These are phyloP conservation scores for Dicorynia guianensis DNA, from an alignment of 306 rosid species.

Conservation along the genomic window DNA sequence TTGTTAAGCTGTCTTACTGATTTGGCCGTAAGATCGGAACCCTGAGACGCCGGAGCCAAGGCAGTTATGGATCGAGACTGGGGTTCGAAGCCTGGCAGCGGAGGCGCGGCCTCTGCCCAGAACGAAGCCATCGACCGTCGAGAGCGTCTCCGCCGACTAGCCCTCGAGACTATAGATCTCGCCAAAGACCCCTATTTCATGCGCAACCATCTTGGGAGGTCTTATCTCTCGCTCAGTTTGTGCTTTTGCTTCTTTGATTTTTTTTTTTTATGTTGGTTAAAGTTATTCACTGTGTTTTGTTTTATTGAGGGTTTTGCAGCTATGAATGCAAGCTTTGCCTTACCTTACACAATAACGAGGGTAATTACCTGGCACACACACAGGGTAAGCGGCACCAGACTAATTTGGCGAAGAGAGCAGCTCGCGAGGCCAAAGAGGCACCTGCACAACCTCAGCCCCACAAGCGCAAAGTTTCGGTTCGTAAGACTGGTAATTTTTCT, in stretches of 20 bases:
- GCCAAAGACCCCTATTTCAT: slow-evolving; percentile 96
- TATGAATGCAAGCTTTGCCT: slow-evolving; percentile 94
- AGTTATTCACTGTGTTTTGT: slow-evolving; percentile 3
- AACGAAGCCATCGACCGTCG: slow-evolving; percentile 97
- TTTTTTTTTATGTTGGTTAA: too few relatives aligned
- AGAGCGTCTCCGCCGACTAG: slow-evolving; percentile 92
- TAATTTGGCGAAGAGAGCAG: slow-evolving; percentile 90
- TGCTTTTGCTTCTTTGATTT: too few relatives aligned
- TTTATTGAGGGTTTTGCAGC: slow-evolving; percentile 46
- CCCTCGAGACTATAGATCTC: slow-evolving; percentile 93
- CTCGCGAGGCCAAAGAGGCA: slow-evolving; percentile 96
- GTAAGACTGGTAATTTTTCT: slow-evolving; percentile 65
- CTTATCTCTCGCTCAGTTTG: background rate
- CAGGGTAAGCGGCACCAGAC: slow-evolving; percentile 98
- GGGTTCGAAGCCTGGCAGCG: slow-evolving; percentile 99
- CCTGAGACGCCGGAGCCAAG: background rate
- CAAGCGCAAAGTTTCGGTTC: slow-evolving; percentile 81
- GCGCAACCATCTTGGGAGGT: slow-evolving; percentile 97
- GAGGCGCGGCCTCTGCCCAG: slow-evolving; percentile 97
- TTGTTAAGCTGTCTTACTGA: background rate
- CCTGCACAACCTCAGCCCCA: slow-evolving; percentile 98
- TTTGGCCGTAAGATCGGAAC: too few relatives aligned
- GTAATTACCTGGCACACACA: slow-evolving; percentile 95
- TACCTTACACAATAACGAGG: slow-evolving; percentile 95
- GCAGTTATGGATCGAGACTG: slow-evolving; percentile 89